Percentiles rank a stretch among this genome's conserved stretches.
Evolutionary conservation across 352 stramenopile species (phyloP).

Genomic region (Phytophthora aleatoria): DNA sequence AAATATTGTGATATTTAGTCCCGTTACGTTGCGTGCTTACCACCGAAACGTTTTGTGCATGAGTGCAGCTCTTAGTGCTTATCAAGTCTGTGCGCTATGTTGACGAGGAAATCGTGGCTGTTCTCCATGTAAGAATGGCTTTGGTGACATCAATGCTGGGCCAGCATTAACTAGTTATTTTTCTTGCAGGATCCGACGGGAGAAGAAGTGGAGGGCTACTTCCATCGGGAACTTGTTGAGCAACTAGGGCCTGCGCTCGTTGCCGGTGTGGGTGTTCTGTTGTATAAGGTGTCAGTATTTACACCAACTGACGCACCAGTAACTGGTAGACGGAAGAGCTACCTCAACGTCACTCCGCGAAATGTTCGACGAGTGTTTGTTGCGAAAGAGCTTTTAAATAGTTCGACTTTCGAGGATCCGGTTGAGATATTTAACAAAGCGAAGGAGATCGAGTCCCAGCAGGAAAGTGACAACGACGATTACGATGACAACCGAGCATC

Average conservation of each 20-base stretch:
- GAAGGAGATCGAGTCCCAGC: conserved; percentile 34
- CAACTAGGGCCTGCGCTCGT: conserved; percentile 62
- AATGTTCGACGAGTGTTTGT: conserved; percentile 71
- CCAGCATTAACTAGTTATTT: not conserved
- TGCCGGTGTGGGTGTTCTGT: conserved; percentile 52
- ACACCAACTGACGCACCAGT: conserved; percentile 56
- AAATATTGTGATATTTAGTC: not conserved
- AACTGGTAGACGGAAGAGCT: conserved; percentile 54
- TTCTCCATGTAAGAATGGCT: conserved; percentile 56
- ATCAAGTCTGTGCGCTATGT: conserved; percentile 85
- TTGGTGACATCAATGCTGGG: not conserved
- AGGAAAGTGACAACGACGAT: conserved; percentile 44
- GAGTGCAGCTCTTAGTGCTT: conserved; percentile 61
- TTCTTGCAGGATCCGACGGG: conserved; percentile 69
- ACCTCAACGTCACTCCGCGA: conserved; percentile 72
- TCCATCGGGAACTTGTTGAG: conserved; percentile 81
- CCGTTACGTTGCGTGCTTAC: not conserved
- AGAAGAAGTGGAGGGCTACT: conserved; percentile 81
- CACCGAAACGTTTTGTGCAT: not conserved
- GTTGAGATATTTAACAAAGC: conserved; percentile 64
- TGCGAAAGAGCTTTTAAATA: conserved; percentile 26
- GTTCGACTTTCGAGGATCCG: conserved; percentile 30
- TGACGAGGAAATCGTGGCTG: conserved; percentile 80
- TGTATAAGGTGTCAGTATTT: conserved; percentile 77
- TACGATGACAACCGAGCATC: conserved; percentile 31